A percentile compares a stretch with the other conserved stretches of the same genome.
Conservation (phyloP, 2,329 filamentous ascomycete species). For the Chaetomium sp. region DNA sequence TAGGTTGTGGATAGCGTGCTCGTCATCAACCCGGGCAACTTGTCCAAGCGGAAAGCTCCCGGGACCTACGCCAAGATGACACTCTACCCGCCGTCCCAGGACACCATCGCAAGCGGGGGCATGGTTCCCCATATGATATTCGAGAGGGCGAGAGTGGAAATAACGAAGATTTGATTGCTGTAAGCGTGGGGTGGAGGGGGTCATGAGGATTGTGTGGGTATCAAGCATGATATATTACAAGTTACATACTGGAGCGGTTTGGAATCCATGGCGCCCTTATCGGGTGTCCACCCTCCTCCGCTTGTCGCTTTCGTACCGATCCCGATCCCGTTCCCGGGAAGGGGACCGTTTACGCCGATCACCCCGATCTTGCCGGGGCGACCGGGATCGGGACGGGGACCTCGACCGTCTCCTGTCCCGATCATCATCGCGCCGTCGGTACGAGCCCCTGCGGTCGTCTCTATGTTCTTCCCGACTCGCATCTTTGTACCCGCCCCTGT, state of each 20-base stretch:
- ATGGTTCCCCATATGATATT: constrained; percentile 75
- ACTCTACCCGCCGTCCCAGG: constrained; percentile 66
- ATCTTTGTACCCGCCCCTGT: constrained; percentile 40
- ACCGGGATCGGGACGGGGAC: constrained; percentile 52
- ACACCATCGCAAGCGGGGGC: constrained; percentile 57
- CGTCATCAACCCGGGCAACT: constrained; percentile 83
- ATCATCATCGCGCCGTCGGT: constrained; percentile 37
- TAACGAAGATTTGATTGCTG: constrained; percentile 68
- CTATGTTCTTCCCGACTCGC: constrained; percentile 39
- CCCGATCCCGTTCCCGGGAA: constrained; percentile 55
- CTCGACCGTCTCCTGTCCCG: constrained; percentile 43
- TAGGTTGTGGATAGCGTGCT: constrained; percentile 90
- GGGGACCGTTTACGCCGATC: constrained; percentile 60
- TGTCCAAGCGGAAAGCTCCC: constrained; percentile 81
- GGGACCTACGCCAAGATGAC: constrained; percentile 85
- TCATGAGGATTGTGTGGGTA: constrained; percentile 10
- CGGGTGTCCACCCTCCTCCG: constrained; percentile 57
- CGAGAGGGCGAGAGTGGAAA: constrained; percentile 82
- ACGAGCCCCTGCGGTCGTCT: constrained; percentile 32
- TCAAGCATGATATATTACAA: constrained; percentile 11
- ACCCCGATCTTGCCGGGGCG: constrained; percentile 51
- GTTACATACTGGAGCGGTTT: neutral
- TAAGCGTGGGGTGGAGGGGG: neutral
- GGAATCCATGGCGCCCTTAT: constrained; percentile 16
- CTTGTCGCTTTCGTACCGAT: constrained; percentile 61